These are phyloP conservation scores for Starmerella bombicola DNA, from an alignment of 805 yeast species.

Conservation along the genomic window DNA sequence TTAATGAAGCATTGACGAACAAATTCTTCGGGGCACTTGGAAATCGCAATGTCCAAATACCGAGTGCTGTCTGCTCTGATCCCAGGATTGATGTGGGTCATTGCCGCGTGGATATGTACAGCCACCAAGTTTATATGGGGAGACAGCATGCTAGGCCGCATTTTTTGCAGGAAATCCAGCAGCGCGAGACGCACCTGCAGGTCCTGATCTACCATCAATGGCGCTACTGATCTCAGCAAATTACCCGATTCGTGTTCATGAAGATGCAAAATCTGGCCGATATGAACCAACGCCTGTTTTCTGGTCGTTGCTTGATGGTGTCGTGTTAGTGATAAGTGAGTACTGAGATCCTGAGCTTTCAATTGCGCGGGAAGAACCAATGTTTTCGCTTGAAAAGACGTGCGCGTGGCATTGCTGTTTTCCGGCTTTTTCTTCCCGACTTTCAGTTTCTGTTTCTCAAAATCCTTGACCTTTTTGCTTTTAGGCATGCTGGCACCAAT, in stretches of 20 bases:
- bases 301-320: constrained; percentile 23
- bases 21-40: constrained; percentile 20
- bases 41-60: constrained; percentile 49
- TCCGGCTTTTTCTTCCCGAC: constrained; percentile 75
- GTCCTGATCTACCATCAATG: constrained; percentile 57
- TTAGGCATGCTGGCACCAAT: too few relatives aligned
- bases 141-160: constrained; percentile 24
- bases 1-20: constrained; percentile 21
- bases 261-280: constrained; percentile 11
- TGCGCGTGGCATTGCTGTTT: constrained; percentile 68
- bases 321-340: constrained; percentile 18
- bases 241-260: constrained; percentile 15
- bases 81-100: constrained; percentile 78
- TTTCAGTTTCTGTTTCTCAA: constrained; percentile 60
- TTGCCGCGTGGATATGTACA: constrained; percentile 75
- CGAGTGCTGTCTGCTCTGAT: constrained; percentile 65
- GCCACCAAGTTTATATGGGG: constrained; percentile 33
- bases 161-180: constrained; percentile 32
- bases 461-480: constrained; percentile 52
- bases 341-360: constrained; percentile 11
- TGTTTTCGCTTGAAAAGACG: constrained; percentile 64
- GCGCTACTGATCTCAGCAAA: constrained; percentile 40
- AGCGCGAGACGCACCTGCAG: constrained; percentile 48
- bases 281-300: constrained; percentile 21
- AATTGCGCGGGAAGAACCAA: constrained; percentile 39